Evolutionary conservation across 352 stramenopile genomes (phyloP).

Genomic region (Pythium sp.): DNA sequence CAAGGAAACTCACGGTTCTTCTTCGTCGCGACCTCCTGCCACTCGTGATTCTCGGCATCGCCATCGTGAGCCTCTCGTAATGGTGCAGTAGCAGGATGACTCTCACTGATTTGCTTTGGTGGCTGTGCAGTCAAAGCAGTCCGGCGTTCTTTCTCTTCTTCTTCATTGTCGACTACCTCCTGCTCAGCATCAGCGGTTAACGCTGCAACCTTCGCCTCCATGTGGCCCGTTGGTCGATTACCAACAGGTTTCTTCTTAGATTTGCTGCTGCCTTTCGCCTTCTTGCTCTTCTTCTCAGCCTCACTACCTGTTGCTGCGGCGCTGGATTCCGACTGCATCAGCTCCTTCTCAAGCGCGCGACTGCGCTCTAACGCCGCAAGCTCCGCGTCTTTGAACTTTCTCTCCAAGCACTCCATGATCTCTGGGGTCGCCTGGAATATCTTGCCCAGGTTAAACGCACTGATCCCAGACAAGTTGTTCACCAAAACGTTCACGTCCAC

Average conservation of each 20-base stretch:
- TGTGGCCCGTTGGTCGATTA: neutral
- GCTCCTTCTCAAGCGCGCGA: slow-evolving; percentile 8
- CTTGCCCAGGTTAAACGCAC: slow-evolving; percentile 13
- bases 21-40: slow-evolving; percentile 24
- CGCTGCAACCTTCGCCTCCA: neutral
- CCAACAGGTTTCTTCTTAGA: slow-evolving; percentile 28
- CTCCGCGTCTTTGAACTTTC: slow-evolving; percentile 19
- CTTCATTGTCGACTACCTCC: neutral
- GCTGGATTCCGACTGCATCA: neutral
- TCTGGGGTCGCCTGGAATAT: neutral
- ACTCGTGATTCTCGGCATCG: slow-evolving; percentile 6
- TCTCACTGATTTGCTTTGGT: neutral
- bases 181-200: neutral
- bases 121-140: neutral
- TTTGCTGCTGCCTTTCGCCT: slow-evolving; percentile 13
- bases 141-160: neutral
- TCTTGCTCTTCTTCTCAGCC: slow-evolving; percentile 43
- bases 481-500: slow-evolving; percentile 8
- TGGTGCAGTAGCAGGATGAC: neutral
- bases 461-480: slow-evolving; percentile 22
- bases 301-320: slow-evolving; percentile 3
- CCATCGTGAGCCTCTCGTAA: neutral
- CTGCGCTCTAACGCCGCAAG: slow-evolving; percentile 9
- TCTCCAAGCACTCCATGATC: slow-evolving; percentile 27
- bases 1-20: slow-evolving; percentile 22